These are phyloP conservation scores for Alternaria angustiovoidea DNA, from an alignment of 2,329 filamentous ascomycete genomes.

Conservation along the genomic window DNA sequence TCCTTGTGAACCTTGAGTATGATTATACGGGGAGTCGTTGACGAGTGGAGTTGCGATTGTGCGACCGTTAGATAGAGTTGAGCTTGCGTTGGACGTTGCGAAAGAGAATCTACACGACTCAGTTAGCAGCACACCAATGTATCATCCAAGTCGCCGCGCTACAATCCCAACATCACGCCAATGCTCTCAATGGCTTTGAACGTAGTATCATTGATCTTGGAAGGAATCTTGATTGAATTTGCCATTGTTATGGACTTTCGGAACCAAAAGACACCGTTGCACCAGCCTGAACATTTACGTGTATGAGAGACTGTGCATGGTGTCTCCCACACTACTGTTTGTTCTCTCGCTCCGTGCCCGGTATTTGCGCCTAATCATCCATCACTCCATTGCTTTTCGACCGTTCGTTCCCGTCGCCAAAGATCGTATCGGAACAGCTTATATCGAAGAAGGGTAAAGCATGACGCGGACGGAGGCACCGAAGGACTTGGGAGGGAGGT, in stretches of 20 bases:
- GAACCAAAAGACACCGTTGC: slow-evolving; percentile 49
- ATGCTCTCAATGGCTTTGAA: slow-evolving; percentile 33
- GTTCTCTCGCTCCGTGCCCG: slow-evolving; percentile 41
- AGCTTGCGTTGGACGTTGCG: background rate
- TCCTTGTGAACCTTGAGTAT: background rate
- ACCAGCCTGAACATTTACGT: slow-evolving; percentile 47
- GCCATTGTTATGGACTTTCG: slow-evolving; percentile 49
- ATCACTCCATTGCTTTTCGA: slow-evolving; percentile 36
- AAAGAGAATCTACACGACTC: background rate
- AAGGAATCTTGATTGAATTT: slow-evolving; percentile 50
- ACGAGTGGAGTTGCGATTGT: background rate
- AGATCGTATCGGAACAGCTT: slow-evolving; percentile 56
- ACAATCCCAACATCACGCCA: slow-evolving; percentile 2
- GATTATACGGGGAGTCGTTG: background rate
- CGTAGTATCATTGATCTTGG: slow-evolving; percentile 49
- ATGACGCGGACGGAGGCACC: slow-evolving; percentile 87
- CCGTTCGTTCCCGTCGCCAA: slow-evolving; percentile 37
- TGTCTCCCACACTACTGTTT: slow-evolving; percentile 35
- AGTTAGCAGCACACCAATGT: background rate
- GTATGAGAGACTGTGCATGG: slow-evolving; percentile 44
- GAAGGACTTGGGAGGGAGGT: slow-evolving; percentile 96
- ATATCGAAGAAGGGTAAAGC: slow-evolving; percentile 98
- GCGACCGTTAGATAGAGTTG: background rate
- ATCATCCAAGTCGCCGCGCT: background rate
- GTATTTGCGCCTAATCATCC: slow-evolving; percentile 39